Percentiles rank a stretch among this genome's conserved stretches.
Conservation (phyloP, 1,284 basidiomycete genomes). For the Ceratobasidium sp. region DNA sequence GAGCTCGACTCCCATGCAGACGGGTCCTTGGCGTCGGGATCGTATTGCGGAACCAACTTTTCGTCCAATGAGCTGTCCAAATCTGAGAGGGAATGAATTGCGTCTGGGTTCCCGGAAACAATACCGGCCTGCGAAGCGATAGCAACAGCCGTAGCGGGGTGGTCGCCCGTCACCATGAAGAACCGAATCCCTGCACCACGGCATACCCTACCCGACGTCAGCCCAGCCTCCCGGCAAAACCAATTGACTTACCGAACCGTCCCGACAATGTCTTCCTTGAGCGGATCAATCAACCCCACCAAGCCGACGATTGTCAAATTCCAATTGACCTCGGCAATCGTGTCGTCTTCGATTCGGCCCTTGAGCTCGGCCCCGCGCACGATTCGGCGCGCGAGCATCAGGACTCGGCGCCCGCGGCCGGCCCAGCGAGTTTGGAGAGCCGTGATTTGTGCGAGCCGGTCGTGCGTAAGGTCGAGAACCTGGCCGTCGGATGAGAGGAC, state of each 20-base stretch:
- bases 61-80: slow-evolving; percentile 45
- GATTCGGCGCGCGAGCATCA: slow-evolving; percentile 42
- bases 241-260: slow-evolving; percentile 51
- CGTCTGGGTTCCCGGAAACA: slow-evolving; percentile 51
- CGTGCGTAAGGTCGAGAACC: slow-evolving; percentile 48
- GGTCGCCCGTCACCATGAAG: slow-evolving; percentile 71
- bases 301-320: slow-evolving; percentile 56
- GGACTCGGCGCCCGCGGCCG: slow-evolving; percentile 55
- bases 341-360: slow-evolving; percentile 46
- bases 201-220: slow-evolving; percentile 48
- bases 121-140: slow-evolving; percentile 60
- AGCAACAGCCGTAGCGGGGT: slow-evolving; percentile 56
- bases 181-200: slow-evolving; percentile 68
- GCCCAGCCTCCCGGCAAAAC: not conserved
- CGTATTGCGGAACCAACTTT: slow-evolving; percentile 37
- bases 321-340: slow-evolving; percentile 44
- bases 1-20: slow-evolving; percentile 6
- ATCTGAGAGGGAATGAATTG: slow-evolving; percentile 52
- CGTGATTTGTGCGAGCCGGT: slow-evolving; percentile 43
- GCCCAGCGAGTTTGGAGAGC: slow-evolving; percentile 51
- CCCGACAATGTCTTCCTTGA: slow-evolving; percentile 62
- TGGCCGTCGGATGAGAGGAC: slow-evolving; percentile 46
- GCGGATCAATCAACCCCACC: slow-evolving; percentile 57
- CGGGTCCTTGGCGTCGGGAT: slow-evolving; percentile 21
- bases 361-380: slow-evolving; percentile 40